phyloP scores from a whole-genome alignment of 495 filamentous ascomycete genomes.

The Apodospora peruviana region DNA sequence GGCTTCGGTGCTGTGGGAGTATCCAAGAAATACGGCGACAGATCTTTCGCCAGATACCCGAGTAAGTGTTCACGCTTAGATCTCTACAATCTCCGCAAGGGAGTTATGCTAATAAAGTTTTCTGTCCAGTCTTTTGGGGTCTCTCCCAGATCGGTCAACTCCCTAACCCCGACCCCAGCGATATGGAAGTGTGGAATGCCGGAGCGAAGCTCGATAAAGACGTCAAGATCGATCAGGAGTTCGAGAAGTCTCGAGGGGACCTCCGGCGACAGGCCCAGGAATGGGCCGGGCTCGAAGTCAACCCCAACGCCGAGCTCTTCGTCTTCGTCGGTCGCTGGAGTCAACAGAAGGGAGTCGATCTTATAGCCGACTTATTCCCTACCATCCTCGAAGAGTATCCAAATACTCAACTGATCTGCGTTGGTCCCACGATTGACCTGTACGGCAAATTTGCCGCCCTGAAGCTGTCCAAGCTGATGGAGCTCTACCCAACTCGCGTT shows the following conservation, averaged over 20 bases:
- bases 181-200: constrained; percentile 61
- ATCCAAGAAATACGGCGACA: constrained; percentile 67
- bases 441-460: constrained; percentile 71
- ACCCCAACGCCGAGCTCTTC: constrained; percentile 61
- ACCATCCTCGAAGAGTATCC: constrained; percentile 56
- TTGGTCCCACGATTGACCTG: constrained; percentile 68
- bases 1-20: constrained; percentile 72
- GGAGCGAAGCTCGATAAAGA: constrained; percentile 34
- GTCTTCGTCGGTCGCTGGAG: constrained; percentile 76
- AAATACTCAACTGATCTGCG: constrained; percentile 60
- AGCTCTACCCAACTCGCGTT: constrained; percentile 62
- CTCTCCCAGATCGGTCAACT: constrained; percentile 62
- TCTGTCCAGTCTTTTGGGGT: constrained; percentile 56
- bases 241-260: constrained; percentile 49
- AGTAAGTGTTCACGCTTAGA: constrained; percentile 17
- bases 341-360: constrained; percentile 68
- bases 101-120: no score
- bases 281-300: constrained; percentile 62
- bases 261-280: constrained; percentile 64
- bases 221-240: constrained; percentile 49
- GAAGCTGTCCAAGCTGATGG: constrained; percentile 66
- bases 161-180: constrained; percentile 68
- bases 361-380: constrained; percentile 70
- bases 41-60: constrained; percentile 66
- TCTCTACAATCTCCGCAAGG: neutral